These are phyloP conservation scores for Yamadazyma sp. DNA, from an alignment of 1,139 yeast species.

Conservation along the genomic window DNA sequence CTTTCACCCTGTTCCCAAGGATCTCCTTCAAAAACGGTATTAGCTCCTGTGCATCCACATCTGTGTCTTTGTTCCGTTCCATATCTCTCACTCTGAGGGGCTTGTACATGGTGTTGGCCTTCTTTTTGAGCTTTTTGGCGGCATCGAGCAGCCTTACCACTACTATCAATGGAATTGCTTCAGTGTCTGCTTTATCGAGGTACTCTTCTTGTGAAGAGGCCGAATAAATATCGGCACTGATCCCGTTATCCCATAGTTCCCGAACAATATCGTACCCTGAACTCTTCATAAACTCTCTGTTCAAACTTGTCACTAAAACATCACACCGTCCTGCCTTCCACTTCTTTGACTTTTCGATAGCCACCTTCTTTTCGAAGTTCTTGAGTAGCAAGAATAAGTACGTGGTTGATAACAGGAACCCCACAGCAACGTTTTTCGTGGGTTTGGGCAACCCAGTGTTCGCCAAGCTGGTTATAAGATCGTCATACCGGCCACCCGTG, in stretches of 20 bases:
- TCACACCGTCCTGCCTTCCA: conserved; percentile 62
- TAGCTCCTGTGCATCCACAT: conserved; percentile 68
- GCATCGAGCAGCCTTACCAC: conserved; percentile 59
- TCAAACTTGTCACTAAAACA: conserved; percentile 71
- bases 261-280: conserved; percentile 64
- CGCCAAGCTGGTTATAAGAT: conserved; percentile 49
- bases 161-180: conserved; percentile 75
- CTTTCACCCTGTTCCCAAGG: conserved; percentile 25
- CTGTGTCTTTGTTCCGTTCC: conserved; percentile 60
- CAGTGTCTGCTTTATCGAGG: conserved; percentile 58
- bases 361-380: conserved; percentile 26
- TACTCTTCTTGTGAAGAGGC: conserved; percentile 66
- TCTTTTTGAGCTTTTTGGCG: conserved; percentile 37
- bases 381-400: conserved; percentile 45
- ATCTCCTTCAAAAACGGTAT: conserved; percentile 49
- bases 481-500: conserved; percentile 93
- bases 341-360: conserved; percentile 21
- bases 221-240: conserved; percentile 64
- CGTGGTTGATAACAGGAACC: conserved; percentile 63
- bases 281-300: conserved; percentile 51
- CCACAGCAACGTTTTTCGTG: conserved; percentile 64
- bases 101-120: conserved; percentile 45
- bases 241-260: conserved; percentile 66
- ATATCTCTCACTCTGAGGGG: conserved; percentile 73
- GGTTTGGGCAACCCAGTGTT: conserved; percentile 16